A percentile compares a stretch with the other conserved stretches of the same genome.
These are phyloP conservation scores for Podaxis sp. DNA, from an alignment of 768 basidiomycete genomes.

Conservation along the genomic window DNA sequence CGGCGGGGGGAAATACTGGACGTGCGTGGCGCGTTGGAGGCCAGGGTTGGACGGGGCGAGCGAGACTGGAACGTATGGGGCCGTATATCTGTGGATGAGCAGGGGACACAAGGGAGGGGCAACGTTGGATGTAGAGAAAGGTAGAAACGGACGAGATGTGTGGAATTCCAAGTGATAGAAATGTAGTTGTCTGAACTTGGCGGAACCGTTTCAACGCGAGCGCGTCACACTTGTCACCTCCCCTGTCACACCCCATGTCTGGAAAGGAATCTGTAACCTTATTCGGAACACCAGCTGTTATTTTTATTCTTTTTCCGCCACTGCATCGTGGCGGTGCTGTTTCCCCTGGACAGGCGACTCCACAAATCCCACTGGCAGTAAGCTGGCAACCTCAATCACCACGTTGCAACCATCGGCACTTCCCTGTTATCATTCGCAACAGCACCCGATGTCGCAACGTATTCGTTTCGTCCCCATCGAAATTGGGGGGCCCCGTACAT, in stretches of 20 bases:
- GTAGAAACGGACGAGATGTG: slow-evolving; percentile 1
- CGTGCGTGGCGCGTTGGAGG: neutral
- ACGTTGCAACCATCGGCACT: neutral
- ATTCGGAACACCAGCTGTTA: neutral
- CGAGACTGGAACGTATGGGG: neutral
- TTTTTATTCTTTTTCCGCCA: neutral
- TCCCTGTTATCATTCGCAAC: neutral
- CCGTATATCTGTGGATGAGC: neutral
- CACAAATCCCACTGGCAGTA: neutral
- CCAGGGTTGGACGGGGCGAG: neutral
- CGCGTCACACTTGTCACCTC: slow-evolving; percentile 8
- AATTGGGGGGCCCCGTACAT: no score
- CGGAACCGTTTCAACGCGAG: slow-evolving; percentile 11
- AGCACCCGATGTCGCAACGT: neutral
- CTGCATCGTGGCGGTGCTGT: slow-evolving; percentile 9
- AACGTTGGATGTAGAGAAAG: neutral
- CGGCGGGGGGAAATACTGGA: slow-evolving; percentile 1
- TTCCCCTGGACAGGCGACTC: slow-evolving; percentile 11
- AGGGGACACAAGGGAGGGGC: slow-evolving; percentile 4
- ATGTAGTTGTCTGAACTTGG: slow-evolving; percentile 3
- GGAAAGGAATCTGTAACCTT: neutral
- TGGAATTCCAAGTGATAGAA: slow-evolving; percentile 5
- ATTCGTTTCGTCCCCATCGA: neutral
- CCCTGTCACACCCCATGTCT: neutral
- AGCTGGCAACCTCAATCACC: slow-evolving; percentile 9